A percentile compares a stretch with the other conserved stretches of the same genome.
Conservation (phyloP, 441 rosid species). For the Euphorbia schlechtendalii region DNA sequence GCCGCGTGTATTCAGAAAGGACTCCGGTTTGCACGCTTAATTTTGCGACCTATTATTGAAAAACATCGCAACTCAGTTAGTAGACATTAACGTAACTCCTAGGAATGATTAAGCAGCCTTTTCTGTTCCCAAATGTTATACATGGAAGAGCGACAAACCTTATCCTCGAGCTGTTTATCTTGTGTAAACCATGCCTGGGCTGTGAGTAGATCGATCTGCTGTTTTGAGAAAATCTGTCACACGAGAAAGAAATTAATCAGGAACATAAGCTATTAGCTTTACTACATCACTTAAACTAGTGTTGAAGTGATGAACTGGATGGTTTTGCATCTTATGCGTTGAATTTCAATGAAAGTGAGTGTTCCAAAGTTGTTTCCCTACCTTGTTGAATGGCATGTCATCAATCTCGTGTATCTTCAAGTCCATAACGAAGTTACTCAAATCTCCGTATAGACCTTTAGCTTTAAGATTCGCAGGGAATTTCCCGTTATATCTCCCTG, state of each 20-base stretch:
- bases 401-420: constrained; percentile 53
- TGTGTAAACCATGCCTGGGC: constrained; percentile 87
- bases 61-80: too few relatives aligned
- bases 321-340: neutral
- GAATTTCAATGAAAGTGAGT: neutral
- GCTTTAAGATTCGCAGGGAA: constrained; percentile 59
- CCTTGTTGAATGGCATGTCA: constrained; percentile 70
- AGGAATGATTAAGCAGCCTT: neutral
- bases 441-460: constrained; percentile 62
- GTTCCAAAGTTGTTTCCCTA: constrained; percentile 23
- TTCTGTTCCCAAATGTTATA: neutral
- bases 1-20: constrained; percentile 67
- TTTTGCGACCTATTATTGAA: constrained; percentile 57
- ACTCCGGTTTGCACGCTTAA: constrained; percentile 55
- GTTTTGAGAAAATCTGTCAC: constrained; percentile 59
- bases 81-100: neutral
- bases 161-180: constrained; percentile 58
- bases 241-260: constrained; percentile 6
- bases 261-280: neutral
- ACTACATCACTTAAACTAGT: neutral
- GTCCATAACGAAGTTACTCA: constrained; percentile 44
- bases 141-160: constrained; percentile 37
- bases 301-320: neutral
- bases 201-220: constrained; percentile 68
- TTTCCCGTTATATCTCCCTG: constrained; percentile 67